phyloP scores from a whole-genome alignment of 1,284 basidiomycete species.

The Papiliotrema nemorosa region DNA sequence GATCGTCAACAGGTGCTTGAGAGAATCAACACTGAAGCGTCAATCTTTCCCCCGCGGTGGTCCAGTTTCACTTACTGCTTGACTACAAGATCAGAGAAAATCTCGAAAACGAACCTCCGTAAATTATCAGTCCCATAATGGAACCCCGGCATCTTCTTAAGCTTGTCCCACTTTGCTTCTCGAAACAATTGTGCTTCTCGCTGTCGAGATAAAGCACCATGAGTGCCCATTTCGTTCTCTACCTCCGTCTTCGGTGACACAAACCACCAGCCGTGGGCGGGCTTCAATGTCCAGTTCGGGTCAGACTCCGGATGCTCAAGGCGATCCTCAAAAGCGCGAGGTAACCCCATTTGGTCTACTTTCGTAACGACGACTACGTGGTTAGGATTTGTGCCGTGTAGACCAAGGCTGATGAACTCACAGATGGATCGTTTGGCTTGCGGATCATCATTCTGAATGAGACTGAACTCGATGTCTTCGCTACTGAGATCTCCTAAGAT shows the following conservation, averaged over 20 bases:
- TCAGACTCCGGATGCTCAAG: background rate
- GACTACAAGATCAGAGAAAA: background rate
- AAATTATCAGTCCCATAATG: background rate
- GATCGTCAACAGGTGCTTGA: too few relatives aligned
- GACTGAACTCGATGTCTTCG: slow-evolving; percentile 4
- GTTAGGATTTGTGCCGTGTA: background rate
- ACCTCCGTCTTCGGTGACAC: slow-evolving; percentile 4
- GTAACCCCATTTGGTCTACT: slow-evolving; percentile 15
- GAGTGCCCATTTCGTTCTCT: slow-evolving; percentile 6
- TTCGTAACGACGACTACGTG: slow-evolving; percentile 23
- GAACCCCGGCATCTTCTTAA: slow-evolving; percentile 2
- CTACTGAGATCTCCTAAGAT: slow-evolving; percentile 13
- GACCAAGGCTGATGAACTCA: background rate
- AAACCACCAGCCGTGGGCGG: slow-evolving; percentile 13
- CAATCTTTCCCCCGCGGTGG: too few relatives aligned
- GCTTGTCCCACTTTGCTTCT: slow-evolving; percentile 7
- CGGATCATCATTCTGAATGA: slow-evolving; percentile 16
- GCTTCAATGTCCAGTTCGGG: slow-evolving; percentile 2
- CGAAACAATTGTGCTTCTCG: slow-evolving; percentile 11
- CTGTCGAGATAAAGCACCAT: background rate
- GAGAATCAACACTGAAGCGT: too few relatives aligned
- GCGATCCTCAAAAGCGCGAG: slow-evolving; percentile 7
- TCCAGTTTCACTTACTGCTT: slow-evolving; percentile 7
- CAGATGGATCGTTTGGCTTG: slow-evolving; percentile 15
- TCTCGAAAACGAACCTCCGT: background rate